Base-by-base conservation (phyloP, 1,284 basidiomycete genomes). In the Cystobasidium sp. region DNA sequence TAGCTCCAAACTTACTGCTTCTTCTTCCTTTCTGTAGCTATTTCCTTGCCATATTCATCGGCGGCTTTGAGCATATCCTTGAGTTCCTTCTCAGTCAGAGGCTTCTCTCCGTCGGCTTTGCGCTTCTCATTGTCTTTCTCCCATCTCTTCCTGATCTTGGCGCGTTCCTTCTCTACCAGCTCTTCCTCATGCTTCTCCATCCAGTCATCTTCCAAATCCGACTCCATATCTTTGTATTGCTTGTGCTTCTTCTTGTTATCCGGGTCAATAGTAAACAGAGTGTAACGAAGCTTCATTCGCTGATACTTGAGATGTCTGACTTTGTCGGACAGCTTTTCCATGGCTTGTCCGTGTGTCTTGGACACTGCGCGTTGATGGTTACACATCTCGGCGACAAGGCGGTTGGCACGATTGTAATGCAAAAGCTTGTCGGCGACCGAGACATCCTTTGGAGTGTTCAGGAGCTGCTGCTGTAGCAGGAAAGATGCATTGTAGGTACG, bases 401-500 rank as follows among this genome's bases (percentile, higher is more conserved):
- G 90, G 83, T 98, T 97, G 12, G 95, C 94, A 65, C 92, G 90
- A 81, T 97, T 97, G 84, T 97, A 98, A 16, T 92, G 91, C 65
- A 94, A 92, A 70, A 97, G 86, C 84, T 96, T 97, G 84, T 97
- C 94, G 78, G 94, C 91, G 9, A 93, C 85, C 0, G 90, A 89
- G 0, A 88, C 89, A 77, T 89, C 85, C 78, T 86, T 85, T 0
- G 92, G 89, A 2, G 88, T 90, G 76, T 88, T 88, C 75, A 89
- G 85, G 73, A 97, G 85, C 78, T 96, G 89, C 64, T 91, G 85
- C 81, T 97, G 93, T 86, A 97, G 96, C 1, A 94, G 96, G 83
- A 88, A 89, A 39, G 94, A 97, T 18, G 94, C 94, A 81, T 98
- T 98, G 85, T 92, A 98, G 71, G 94, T 98, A 93, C 94, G 94